Percentiles rank a stretch among this genome's conserved stretches.
phyloP scores from a whole-genome alignment of 441 rosid species.

The Croton laevigatus region DNA sequence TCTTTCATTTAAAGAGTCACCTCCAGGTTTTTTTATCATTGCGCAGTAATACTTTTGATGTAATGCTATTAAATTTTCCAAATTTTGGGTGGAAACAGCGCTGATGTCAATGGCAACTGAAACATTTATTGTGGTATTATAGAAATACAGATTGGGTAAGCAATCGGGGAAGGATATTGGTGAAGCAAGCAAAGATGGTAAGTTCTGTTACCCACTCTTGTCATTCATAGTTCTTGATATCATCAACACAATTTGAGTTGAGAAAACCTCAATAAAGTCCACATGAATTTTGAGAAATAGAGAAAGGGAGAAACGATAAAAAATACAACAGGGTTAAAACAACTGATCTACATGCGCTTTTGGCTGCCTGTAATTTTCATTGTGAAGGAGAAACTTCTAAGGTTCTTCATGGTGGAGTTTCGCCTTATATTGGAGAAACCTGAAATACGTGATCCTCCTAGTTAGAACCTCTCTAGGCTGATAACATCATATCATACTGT shows the following conservation, averaged over 20 bases:
- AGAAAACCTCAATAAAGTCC: neutral
- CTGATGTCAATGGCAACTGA: constrained; percentile 3
- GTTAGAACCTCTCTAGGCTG: neutral
- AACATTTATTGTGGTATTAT: constrained; percentile 20
- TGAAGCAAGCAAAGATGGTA: constrained; percentile 55
- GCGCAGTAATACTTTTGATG: constrained; percentile 5
- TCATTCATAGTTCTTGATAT: neutral
- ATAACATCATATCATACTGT: neutral
- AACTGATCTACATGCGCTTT: neutral
- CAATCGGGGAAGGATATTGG: constrained; percentile 53
- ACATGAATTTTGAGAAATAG: neutral
- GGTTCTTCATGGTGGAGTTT: neutral
- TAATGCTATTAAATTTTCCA: neutral
- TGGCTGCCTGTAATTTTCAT: neutral
- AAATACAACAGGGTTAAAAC: neutral
- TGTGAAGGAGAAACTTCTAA: neutral
- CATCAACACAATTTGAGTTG: neutral
- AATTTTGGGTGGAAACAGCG: constrained; percentile 3
- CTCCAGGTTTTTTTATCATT: constrained; percentile 51
- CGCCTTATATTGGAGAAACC: neutral
- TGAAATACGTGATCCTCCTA: neutral
- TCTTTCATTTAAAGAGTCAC: constrained; percentile 69
- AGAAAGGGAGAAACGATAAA: neutral
- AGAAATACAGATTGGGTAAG: constrained; percentile 74
- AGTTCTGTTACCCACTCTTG: constrained; percentile 16